Conservation (phyloP, 2,329 filamentous ascomycete genomes). For the Hypomyces perniciosus region DNA sequence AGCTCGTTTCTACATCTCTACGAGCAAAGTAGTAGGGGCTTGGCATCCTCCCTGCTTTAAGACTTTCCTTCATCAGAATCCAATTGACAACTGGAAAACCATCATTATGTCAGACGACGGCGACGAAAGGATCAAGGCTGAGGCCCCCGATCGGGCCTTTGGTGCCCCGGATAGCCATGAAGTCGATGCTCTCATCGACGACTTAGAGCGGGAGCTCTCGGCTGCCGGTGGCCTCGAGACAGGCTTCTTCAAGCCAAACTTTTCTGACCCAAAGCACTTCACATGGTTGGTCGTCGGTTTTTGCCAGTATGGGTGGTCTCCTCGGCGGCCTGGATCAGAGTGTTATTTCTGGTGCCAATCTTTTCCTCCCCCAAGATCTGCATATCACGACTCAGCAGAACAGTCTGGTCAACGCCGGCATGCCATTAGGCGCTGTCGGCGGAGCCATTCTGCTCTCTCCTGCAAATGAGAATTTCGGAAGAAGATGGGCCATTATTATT, state of each 20-base stretch:
- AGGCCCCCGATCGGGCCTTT: conserved; percentile 32
- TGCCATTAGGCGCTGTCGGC: conserved; percentile 66
- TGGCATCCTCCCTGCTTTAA: too few species aligned
- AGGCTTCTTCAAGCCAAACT: conserved; percentile 48
- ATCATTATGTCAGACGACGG: conserved; percentile 12
- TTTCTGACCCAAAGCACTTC: conserved; percentile 57
- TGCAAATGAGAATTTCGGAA: conserved; percentile 60
- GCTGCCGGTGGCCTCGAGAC: conserved; percentile 26
- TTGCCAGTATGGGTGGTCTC: conserved; percentile 70
- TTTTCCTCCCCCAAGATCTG: conserved; percentile 57
- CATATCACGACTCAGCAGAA: conserved; percentile 50
- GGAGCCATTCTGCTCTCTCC: conserved; percentile 63
- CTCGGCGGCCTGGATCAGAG: conserved; percentile 68
- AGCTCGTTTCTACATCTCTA: too few species aligned
- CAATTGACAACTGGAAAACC: not conserved
- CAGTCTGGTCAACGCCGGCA: conserved; percentile 62
- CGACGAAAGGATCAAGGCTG: conserved; percentile 24
- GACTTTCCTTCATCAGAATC: not conserved
- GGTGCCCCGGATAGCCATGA: conserved; percentile 25
- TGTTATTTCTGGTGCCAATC: conserved; percentile 64
- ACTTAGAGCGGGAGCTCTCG: conserved; percentile 37
- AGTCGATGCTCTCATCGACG: conserved; percentile 33
- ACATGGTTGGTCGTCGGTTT: conserved; percentile 64
- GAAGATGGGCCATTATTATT: conserved; percentile 63
- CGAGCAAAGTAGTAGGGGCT: too few species aligned